Conservation (phyloP, 345 rosid species). For the Trapa bicornis region DNA sequence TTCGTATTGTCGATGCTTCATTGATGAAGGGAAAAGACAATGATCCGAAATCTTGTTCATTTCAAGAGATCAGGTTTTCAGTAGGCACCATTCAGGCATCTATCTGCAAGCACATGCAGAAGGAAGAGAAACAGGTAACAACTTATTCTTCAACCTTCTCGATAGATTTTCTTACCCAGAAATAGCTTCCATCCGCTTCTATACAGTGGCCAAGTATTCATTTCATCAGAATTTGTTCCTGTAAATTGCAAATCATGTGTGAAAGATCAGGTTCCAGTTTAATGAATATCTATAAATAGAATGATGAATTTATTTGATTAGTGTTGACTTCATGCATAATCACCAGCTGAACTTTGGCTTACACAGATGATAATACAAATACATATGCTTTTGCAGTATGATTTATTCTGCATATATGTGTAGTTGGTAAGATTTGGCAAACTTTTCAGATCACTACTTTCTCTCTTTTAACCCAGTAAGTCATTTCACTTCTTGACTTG, state of each 20-base stretch:
- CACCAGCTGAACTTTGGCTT: too few species aligned
- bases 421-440: background rate
- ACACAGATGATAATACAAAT: too few species aligned
- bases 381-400: too few species aligned
- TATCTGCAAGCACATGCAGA: constrained; percentile 55
- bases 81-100: constrained; percentile 40
- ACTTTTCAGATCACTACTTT: background rate
- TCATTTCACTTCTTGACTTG: constrained; percentile 1
- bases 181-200: background rate
- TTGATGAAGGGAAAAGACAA: constrained; percentile 19
- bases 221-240: background rate
- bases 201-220: background rate
- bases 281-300: too few species aligned
- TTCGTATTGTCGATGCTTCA: constrained; percentile 24
- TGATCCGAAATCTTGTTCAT: constrained; percentile 8
- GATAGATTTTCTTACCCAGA: background rate
- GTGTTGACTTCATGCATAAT: too few species aligned
- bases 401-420: too few species aligned
- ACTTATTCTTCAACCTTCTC: background rate
- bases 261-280: background rate
- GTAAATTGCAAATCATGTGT: too few species aligned
- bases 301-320: background rate
- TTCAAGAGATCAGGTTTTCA: constrained; percentile 37
- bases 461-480: background rate
- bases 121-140: constrained; percentile 72